Evolutionary conservation across 768 basidiomycete species (phyloP).

Genomic region (Pholiota microspora): DNA sequence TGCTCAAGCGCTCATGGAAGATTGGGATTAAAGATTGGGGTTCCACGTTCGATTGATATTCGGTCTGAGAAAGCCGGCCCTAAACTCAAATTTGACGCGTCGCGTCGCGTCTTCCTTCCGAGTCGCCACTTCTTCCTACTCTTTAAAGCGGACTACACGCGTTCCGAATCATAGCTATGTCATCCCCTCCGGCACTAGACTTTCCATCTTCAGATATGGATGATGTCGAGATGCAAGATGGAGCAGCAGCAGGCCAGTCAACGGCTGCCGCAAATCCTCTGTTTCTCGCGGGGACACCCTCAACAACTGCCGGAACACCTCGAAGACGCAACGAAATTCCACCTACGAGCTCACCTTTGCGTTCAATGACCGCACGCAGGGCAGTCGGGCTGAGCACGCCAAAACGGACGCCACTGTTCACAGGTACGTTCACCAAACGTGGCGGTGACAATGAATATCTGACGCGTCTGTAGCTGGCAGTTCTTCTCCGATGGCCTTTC

Average conservation of each 20-base stretch:
- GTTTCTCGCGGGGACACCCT: conserved; percentile 55
- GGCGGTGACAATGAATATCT: conserved; percentile 1
- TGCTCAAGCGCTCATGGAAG: too few species aligned
- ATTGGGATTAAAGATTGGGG: too few species aligned
- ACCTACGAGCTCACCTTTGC: conserved; percentile 46
- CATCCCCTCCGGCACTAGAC: conserved; percentile 62
- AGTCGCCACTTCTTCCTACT: conserved; percentile 13
- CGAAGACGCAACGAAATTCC: conserved; percentile 34
- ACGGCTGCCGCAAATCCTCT: conserved; percentile 38
- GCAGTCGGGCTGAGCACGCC: conserved; percentile 58
- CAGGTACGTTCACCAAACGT: conserved; percentile 32
- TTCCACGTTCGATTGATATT: too few species aligned
- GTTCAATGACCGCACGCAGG: conserved; percentile 46
- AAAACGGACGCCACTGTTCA: conserved; percentile 50
- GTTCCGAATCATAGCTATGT: conserved; percentile 37
- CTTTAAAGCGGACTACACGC: neutral
- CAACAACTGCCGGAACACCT: conserved; percentile 46
- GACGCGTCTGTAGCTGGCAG: conserved; percentile 40
- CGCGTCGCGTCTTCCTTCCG: too few species aligned
- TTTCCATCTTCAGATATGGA: conserved; percentile 63
- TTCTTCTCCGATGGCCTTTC: conserved; percentile 64
- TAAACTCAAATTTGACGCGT: conserved; percentile 42
- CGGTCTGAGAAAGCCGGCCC: conserved; percentile 47
- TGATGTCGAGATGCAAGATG: conserved; percentile 33
- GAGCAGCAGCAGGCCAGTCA: conserved; percentile 19